These are phyloP conservation scores for Hypoxylon sp. DNA, from an alignment of 2,329 filamentous ascomycete genomes.

Conservation along the genomic window DNA sequence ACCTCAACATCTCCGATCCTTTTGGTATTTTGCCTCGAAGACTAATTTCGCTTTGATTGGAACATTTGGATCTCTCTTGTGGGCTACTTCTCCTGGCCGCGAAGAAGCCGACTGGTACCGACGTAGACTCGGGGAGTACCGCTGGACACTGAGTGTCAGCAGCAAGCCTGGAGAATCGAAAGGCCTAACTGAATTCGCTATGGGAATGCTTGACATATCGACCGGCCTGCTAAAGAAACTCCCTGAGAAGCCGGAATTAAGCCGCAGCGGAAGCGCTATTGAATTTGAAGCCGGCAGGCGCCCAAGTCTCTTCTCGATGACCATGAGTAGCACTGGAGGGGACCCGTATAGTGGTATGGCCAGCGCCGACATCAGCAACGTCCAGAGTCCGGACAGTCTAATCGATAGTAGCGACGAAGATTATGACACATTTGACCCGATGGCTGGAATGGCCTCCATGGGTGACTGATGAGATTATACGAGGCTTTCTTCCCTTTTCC, in stretches of 20 bases:
- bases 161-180: slow-evolving; percentile 76
- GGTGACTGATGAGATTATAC: slow-evolving; percentile 44
- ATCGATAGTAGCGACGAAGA: slow-evolving; percentile 71
- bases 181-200: slow-evolving; percentile 77
- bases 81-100: slow-evolving; percentile 87
- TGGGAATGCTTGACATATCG: slow-evolving; percentile 82
- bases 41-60: slow-evolving; percentile 96
- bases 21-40: slow-evolving; percentile 92
- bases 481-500: slow-evolving; percentile 12
- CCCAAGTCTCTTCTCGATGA: slow-evolving; percentile 57
- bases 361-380: slow-evolving; percentile 65
- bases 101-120: slow-evolving; percentile 96
- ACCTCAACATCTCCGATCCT: slow-evolving; percentile 86
- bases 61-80: slow-evolving; percentile 90
- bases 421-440: slow-evolving; percentile 63
- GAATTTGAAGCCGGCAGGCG: slow-evolving; percentile 62
- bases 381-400: slow-evolving; percentile 66
- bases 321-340: slow-evolving; percentile 49
- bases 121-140: slow-evolving; percentile 86
- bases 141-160: slow-evolving; percentile 93
- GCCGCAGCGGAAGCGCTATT: slow-evolving; percentile 65
- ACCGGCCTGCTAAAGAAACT: slow-evolving; percentile 77
- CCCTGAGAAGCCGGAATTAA: slow-evolving; percentile 78
- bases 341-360: slow-evolving; percentile 61
- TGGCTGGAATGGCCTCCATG: slow-evolving; percentile 54